Percentiles rank a stretch among this genome's conserved stretches.
phyloP scores from a whole-genome alignment of 2,329 filamentous ascomycete species.

The Diaporthe helianthi region DNA sequence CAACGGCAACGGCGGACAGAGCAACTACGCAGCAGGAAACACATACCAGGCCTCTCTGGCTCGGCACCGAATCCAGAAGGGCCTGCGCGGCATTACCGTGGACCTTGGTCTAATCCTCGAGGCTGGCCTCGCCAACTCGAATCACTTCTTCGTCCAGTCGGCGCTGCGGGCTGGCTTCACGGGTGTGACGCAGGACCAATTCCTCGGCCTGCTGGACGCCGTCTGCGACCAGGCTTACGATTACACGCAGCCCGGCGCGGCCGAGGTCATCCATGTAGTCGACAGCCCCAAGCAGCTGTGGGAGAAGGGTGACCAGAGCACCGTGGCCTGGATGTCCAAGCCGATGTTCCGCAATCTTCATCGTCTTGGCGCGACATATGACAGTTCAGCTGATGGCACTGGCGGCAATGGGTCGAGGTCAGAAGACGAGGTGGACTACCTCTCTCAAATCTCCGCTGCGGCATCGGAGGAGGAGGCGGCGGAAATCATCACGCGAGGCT shows the following conservation, averaged over 20 bases:
- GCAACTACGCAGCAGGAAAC: slow-evolving; percentile 29
- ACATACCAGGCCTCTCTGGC: slow-evolving; percentile 38
- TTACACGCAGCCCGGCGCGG: slow-evolving; percentile 8
- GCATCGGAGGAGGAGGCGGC: slow-evolving; percentile 37
- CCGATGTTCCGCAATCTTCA: slow-evolving; percentile 38
- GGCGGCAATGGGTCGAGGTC: not conserved
- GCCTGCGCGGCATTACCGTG: slow-evolving; percentile 36
- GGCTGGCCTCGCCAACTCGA: slow-evolving; percentile 36
- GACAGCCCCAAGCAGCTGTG: slow-evolving; percentile 37
- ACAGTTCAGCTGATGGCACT: not conserved
- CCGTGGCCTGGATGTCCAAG: slow-evolving; percentile 36
- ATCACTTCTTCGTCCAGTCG: slow-evolving; percentile 39
- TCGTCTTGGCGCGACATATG: slow-evolving; percentile 29
- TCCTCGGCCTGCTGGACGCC: not conserved
- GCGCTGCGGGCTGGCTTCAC: slow-evolving; percentile 30
- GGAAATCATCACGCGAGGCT: slow-evolving; percentile 37
- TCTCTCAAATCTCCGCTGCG: slow-evolving; percentile 35
- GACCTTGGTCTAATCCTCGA: slow-evolving; percentile 33
- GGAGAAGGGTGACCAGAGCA: slow-evolving; percentile 35
- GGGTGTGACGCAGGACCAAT: slow-evolving; percentile 27
- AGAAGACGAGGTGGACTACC: slow-evolving; percentile 24
- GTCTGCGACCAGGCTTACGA: not conserved
- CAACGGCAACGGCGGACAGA: slow-evolving; percentile 24
- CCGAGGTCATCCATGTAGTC: slow-evolving; percentile 38
- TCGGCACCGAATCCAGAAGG: slow-evolving; percentile 35